phyloP scores from a whole-genome alignment of 2,329 filamentous ascomycete species.

The Fusarium proliferatum region DNA sequence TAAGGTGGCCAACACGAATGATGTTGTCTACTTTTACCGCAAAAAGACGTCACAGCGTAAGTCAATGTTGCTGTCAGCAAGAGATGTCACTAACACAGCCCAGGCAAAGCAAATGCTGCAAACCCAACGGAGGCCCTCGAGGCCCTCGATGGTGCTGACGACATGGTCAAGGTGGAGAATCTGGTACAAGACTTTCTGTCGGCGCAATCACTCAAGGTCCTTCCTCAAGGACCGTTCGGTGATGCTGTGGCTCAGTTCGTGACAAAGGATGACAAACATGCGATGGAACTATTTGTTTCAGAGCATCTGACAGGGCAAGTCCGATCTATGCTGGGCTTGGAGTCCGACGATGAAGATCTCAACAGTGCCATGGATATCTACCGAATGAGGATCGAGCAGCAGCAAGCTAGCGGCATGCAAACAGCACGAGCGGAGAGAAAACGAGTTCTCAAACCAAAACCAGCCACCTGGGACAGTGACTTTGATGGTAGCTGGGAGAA shows the following conservation, averaged over 20 bases:
- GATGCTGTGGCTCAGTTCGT: slow-evolving; percentile 95
- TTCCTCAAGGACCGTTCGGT: slow-evolving; percentile 91
- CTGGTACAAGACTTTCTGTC: slow-evolving; percentile 89
- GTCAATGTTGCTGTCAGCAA: too few species aligned
- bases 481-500: slow-evolving; percentile 88
- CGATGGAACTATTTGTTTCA: slow-evolving; percentile 83
- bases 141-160: slow-evolving; percentile 59
- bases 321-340: slow-evolving; percentile 73
- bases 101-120: slow-evolving; percentile 51
- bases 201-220: slow-evolving; percentile 88
- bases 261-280: slow-evolving; percentile 93
- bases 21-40: slow-evolving; percentile 91
- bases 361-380: slow-evolving; percentile 79
- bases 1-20: slow-evolving; percentile 93
- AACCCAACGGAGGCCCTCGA: slow-evolving; percentile 73
- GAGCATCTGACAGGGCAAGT: slow-evolving; percentile 78
- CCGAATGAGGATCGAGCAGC: slow-evolving; percentile 74
- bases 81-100: too few species aligned
- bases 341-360: slow-evolving; percentile 74
- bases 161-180: slow-evolving; percentile 87
- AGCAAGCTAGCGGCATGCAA: slow-evolving; percentile 72
- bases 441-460: slow-evolving; percentile 74
- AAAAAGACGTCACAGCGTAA: slow-evolving; percentile 75
- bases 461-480: slow-evolving; percentile 88
- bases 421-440: slow-evolving; percentile 54